These are phyloP conservation scores for Quercus wislizeni DNA, from an alignment of 306 rosid genomes.

Conservation along the genomic window DNA sequence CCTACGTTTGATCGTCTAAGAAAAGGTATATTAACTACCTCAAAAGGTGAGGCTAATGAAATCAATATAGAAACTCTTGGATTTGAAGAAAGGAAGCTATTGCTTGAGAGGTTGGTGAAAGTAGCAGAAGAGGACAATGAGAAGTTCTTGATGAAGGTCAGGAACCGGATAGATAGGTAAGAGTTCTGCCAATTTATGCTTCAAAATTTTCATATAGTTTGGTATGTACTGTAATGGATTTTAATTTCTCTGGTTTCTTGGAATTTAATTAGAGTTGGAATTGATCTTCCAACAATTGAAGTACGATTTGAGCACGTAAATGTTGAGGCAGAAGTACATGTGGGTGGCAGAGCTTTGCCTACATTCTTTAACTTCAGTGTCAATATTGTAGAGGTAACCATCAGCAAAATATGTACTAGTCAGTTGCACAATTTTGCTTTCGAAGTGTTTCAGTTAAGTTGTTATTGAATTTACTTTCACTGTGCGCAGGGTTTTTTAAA, in stretches of 20 bases:
- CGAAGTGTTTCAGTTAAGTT: too few species aligned
- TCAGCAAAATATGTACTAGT: too few species aligned
- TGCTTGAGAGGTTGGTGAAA: slow-evolving; percentile 36
- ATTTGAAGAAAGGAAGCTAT: slow-evolving; percentile 32
- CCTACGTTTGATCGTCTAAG: slow-evolving; percentile 69
- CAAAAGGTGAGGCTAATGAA: slow-evolving; percentile 41
- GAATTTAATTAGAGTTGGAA: slow-evolving; percentile 47
- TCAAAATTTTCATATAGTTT: too few species aligned
- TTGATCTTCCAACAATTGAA: slow-evolving; percentile 53
- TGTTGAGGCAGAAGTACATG: slow-evolving; percentile 41
- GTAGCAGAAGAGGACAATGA: slow-evolving; percentile 43
- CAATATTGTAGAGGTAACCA: slow-evolving; percentile 29
- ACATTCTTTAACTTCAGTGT: slow-evolving; percentile 19
- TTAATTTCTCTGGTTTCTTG: neutral
- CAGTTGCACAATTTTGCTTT: too few species aligned
- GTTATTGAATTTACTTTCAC: too few species aligned
- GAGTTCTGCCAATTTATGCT: neutral
- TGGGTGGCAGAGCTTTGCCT: slow-evolving; percentile 44
- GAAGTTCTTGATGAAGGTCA: slow-evolving; percentile 50
- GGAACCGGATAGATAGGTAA: slow-evolving; percentile 31
- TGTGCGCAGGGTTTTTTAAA: slow-evolving; percentile 30
- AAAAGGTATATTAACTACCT: slow-evolving; percentile 55
- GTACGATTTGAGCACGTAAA: slow-evolving; percentile 50
- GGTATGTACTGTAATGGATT: too few species aligned
- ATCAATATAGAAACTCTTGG: slow-evolving; percentile 51